Percentiles rank a stretch among this genome's conserved stretches.
Conservation (phyloP, 306 rosid species). For the Cicer arietinum region DNA sequence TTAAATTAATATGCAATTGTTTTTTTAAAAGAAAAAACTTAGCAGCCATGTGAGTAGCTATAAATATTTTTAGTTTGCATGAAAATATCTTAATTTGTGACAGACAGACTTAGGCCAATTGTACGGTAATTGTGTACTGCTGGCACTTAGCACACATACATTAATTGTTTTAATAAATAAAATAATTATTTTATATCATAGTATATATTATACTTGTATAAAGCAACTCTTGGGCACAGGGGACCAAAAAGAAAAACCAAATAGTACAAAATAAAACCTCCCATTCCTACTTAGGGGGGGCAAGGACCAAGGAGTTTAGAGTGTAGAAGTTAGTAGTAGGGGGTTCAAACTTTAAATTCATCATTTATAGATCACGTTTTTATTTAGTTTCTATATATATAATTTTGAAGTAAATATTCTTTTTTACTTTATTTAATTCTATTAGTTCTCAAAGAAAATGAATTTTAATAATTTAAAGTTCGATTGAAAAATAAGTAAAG, state of each 20-base stretch:
- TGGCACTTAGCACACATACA: conserved; percentile 30
- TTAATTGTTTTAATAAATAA: conserved; percentile 18
- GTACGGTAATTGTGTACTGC: conserved; percentile 22
- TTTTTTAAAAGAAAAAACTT: neutral
- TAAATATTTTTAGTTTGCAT: neutral
- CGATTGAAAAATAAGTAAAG: rapidly evolving
- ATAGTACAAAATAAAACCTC: conserved; percentile 10
- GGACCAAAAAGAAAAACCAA: conserved; percentile 40
- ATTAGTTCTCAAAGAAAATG: no score
- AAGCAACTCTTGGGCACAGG: conserved; percentile 23
- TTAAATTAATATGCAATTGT: neutral
- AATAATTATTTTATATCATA: neutral
- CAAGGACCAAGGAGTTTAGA: conserved; percentile 24
- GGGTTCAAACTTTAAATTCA: conserved; percentile 28
- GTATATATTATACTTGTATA: neutral
- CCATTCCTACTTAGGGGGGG: neutral
- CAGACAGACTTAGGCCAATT: conserved; percentile 26
- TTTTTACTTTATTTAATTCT: no score
- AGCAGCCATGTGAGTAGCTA: conserved; percentile 32
- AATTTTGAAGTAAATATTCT: no score
- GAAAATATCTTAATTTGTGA: conserved; percentile 7
- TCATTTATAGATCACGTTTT: neutral
- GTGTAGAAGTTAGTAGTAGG: conserved; percentile 27
- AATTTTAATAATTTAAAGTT: no score
- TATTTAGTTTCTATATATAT: neutral